phyloP scores from a whole-genome alignment of 495 filamentous ascomycete genomes.

The Aspergillus ellipticus region DNA sequence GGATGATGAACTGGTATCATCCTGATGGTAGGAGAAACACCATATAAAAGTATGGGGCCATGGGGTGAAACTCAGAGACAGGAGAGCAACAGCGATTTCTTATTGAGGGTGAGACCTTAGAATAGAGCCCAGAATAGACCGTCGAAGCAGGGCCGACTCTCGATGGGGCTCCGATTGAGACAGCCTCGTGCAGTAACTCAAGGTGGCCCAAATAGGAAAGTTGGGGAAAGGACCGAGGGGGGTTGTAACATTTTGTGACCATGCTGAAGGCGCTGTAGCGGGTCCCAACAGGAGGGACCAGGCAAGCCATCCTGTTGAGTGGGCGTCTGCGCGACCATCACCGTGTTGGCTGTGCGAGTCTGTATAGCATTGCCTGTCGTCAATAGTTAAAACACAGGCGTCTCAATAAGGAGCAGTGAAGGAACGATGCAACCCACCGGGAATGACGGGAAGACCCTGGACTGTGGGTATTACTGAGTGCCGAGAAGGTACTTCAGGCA shows the following conservation, averaged over 20 bases:
- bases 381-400: not conserved
- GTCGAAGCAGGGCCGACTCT: not conserved
- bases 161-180: slow-evolving; percentile 8
- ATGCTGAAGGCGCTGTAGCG: not conserved
- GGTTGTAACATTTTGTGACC: not conserved
- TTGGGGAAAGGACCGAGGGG: not conserved
- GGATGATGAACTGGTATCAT: slow-evolving; percentile 8
- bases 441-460: not conserved
- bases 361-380: not conserved
- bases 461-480: not conserved
- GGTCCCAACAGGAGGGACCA: not conserved
- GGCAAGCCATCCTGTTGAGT: not conserved
- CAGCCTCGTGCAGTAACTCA: not conserved
- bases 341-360: not conserved
- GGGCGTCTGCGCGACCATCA: not conserved
- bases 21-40: slow-evolving; percentile 1
- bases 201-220: not conserved
- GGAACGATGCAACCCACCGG: not conserved
- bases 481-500: not conserved
- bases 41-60: not conserved
- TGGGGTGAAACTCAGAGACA: not conserved
- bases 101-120: not conserved
- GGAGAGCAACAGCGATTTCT: slow-evolving; percentile 13
- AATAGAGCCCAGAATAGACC: not conserved
- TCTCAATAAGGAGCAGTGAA: not conserved